Percentiles rank a stretch among this genome's conserved stretches.
Conservation (phyloP, 176 grass and related monocot species). For the barley (Hordeum vulgare) region MorexV3_pseudomolecules_assembly NC_058521.1:91749784-91750283, state of each 20-base stretch:
- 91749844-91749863: neutral
- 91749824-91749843: neutral
- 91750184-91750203: neutral
- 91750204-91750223: neutral
- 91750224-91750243: slow-evolving; percentile 5
- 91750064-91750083: neutral
- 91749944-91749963: neutral
- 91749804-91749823: neutral
- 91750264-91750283: neutral
- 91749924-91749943: neutral
- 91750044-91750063: neutral
- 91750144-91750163: neutral
- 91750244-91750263: neutral
- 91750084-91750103: neutral
- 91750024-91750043: neutral
- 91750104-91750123: neutral
- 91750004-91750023: slow-evolving; percentile 81
- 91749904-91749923: neutral
- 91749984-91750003: slow-evolving; percentile 69
- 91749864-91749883: neutral
- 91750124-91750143: neutral
- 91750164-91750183: neutral
- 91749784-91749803: neutral
- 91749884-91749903: too few species aligned
- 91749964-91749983: slow-evolving; percentile 61